phyloP scores from a whole-genome alignment of 2,329 filamentous ascomycete genomes.

The Sarocladiaceae sp. region DNA sequence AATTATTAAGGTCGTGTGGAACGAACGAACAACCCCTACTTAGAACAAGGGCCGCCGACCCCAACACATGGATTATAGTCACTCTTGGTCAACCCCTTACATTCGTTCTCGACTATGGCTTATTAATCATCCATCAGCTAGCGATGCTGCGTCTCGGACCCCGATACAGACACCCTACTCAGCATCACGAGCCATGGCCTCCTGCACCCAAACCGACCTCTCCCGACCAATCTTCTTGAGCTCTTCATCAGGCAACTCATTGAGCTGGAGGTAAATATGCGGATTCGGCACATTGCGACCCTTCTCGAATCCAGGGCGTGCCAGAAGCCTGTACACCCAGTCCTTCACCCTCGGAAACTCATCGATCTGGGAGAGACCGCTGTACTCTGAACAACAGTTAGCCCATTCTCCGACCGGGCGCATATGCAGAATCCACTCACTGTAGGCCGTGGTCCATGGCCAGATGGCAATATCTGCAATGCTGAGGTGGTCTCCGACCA shows the following conservation, averaged over 20 bases:
- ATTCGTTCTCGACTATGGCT: too few species aligned
- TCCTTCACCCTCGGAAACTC: neutral
- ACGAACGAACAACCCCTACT: too few species aligned
- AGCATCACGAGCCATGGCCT: neutral
- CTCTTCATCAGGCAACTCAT: neutral
- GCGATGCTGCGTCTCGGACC: too few species aligned
- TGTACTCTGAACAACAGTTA: neutral
- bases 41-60: too few species aligned
- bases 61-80: too few species aligned
- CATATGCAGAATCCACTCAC: neutral
- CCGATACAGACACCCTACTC: too few species aligned
- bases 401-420: neutral
- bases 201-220: neutral
- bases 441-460: neutral
- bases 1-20: too few species aligned
- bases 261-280: neutral
- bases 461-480: constrained; percentile 63
- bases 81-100: too few species aligned
- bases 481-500: constrained; percentile 49
- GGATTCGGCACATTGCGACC: neutral
- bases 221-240: neutral
- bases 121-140: too few species aligned
- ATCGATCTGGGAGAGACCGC: neutral
- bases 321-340: neutral
- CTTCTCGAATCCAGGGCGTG: neutral